Evolutionary conservation across 345 rosid genomes (phyloP).

Genomic region (Citropsis articulata): DNA sequence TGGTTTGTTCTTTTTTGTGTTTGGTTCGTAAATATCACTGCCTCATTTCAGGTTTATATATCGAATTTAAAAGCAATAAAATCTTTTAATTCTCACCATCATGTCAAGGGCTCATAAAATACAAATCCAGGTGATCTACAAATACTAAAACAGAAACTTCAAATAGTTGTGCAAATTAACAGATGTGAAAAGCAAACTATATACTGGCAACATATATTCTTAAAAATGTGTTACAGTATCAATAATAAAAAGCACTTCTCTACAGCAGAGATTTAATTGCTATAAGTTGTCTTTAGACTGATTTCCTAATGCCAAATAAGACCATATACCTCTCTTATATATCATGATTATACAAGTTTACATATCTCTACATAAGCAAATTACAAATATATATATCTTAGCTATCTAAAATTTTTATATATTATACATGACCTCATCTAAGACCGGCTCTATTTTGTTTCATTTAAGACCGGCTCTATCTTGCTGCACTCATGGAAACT

Average conservation of each 20-base stretch:
- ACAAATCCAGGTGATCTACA: neutral
- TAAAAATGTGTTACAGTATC: slow-evolving; percentile 15
- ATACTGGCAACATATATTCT: neutral
- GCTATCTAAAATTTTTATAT: neutral
- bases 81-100: neutral
- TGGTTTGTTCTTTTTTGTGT: too few species aligned
- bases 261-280: slow-evolving; percentile 12
- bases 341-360: slow-evolving; percentile 1
- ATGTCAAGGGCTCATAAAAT: too few species aligned
- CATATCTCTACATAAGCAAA: slow-evolving; percentile 8
- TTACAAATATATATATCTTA: neutral
- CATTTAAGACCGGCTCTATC: slow-evolving; percentile 17
- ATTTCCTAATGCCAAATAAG: slow-evolving; percentile 23
- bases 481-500: slow-evolving; percentile 11
- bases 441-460: slow-evolving; percentile 16
- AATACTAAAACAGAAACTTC: neutral
- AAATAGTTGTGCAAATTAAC: neutral
- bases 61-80: neutral
- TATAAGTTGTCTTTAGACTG: slow-evolving; percentile 11
- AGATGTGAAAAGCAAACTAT: slow-evolving; percentile 6
- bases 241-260: neutral
- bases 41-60: too few species aligned
- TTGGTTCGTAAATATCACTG: too few species aligned
- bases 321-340: slow-evolving; percentile 6
- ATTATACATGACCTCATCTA: slow-evolving; percentile 24